Evolutionary conservation across 2,329 filamentous ascomycete species (phyloP).

Genomic region (Hypocreales sp.): DNA sequence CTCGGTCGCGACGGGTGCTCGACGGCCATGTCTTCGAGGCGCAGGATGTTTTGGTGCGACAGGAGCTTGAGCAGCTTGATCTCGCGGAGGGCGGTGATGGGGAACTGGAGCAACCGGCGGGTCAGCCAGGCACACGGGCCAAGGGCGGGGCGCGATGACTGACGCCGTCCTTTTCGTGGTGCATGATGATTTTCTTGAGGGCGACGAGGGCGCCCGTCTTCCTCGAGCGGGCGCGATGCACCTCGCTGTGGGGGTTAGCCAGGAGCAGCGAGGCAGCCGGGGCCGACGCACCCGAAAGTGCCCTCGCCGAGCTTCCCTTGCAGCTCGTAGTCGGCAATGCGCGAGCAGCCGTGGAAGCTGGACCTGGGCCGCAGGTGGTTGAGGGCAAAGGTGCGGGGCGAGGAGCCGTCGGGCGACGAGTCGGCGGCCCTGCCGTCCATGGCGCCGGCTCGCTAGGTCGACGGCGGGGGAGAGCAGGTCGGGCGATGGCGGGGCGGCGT

Average conservation of each 20-base stretch:
- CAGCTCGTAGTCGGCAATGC: conserved; percentile 66
- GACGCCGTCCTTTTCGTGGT: conserved; percentile 95
- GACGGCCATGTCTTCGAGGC: conserved; percentile 89
- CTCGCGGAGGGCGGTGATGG: conserved; percentile 93
- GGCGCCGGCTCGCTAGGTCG: too few species aligned
- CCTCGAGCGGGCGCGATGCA: conserved; percentile 73
- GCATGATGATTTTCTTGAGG: conserved; percentile 97
- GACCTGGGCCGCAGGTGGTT: conserved; percentile 36
- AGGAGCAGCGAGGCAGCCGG: background rate
- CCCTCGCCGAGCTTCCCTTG: conserved; percentile 81
- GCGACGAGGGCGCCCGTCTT: conserved; percentile 65
- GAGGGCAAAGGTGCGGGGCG: conserved; percentile 40
- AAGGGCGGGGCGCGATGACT: conserved; percentile 13
- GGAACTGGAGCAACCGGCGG: conserved; percentile 41
- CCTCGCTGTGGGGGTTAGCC: conserved; percentile 41
- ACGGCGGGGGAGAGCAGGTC: background rate
- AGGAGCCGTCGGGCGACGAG: conserved; percentile 22
- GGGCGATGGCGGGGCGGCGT: background rate
- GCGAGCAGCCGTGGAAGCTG: conserved; percentile 73
- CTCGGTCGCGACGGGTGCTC: conserved; percentile 53
- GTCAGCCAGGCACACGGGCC: background rate
- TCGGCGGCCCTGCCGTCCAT: conserved; percentile 18
- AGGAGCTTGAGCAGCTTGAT: conserved; percentile 95
- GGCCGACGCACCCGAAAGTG: conserved; percentile 62
- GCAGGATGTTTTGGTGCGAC: conserved; percentile 78